Evolutionary conservation across 73 alveolate species (phyloP).

Genomic region (Paramecium bursaria): DNA sequence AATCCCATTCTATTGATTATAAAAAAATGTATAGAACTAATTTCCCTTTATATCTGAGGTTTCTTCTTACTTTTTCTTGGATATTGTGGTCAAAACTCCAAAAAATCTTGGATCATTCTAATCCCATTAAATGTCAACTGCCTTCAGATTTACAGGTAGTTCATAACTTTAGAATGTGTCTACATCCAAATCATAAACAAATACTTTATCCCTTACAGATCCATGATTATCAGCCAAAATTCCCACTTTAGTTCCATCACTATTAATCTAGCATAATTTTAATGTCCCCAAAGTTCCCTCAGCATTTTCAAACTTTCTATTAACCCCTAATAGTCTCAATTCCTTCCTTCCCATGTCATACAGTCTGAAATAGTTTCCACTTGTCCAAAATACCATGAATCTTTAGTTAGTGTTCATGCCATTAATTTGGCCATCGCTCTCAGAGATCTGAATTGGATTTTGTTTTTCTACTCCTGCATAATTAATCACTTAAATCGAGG

Average conservation of each 20-base stretch:
- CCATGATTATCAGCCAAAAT: slow-evolving; percentile 92
- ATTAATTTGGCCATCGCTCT: slow-evolving; percentile 91
- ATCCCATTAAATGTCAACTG: slow-evolving; percentile 95
- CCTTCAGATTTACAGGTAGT: slow-evolving; percentile 89
- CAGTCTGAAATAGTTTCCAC: slow-evolving; percentile 50
- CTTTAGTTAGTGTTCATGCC: slow-evolving; percentile 83
- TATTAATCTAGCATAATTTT: slow-evolving; percentile 85
- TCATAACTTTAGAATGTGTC: slow-evolving; percentile 92
- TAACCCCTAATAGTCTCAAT: slow-evolving; percentile 84
- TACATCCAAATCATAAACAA: slow-evolving; percentile 93
- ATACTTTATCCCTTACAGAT: slow-evolving; percentile 89
- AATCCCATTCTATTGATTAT: slow-evolving; percentile 92
- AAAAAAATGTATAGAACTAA: slow-evolving; percentile 84
- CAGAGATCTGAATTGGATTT: slow-evolving; percentile 87
- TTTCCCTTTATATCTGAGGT: slow-evolving; percentile 80
- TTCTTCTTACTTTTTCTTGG: slow-evolving; percentile 75
- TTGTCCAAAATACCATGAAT: slow-evolving; percentile 81
- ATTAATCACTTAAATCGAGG: slow-evolving; percentile 89
- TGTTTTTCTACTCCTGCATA: slow-evolving; percentile 92
- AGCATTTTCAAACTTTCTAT: slow-evolving; percentile 94
- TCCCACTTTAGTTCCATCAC: slow-evolving; percentile 92
- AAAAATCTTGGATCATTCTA: slow-evolving; percentile 89
- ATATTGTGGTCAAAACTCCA: slow-evolving; percentile 79
- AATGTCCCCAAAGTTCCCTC: slow-evolving; percentile 92
- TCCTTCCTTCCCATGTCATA: slow-evolving; percentile 95